Conservation (phyloP, 148 eudicot genomes). For the Silene conica region DNA sequence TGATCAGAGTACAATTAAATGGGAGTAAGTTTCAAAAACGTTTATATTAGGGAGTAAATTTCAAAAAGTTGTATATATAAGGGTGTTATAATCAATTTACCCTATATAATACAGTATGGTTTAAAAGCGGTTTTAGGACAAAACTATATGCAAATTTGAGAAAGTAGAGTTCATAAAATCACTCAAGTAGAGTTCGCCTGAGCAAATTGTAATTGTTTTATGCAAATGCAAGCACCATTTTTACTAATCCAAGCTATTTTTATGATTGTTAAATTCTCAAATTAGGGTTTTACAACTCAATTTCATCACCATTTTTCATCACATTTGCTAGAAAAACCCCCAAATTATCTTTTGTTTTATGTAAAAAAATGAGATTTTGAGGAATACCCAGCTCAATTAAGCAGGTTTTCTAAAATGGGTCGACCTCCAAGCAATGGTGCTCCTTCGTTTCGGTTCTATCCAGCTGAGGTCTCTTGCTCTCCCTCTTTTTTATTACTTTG, state of each 20-base stretch:
- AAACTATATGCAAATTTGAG: too few relatives aligned
- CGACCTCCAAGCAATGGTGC: conserved; percentile 80
- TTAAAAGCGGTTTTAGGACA: too few relatives aligned
- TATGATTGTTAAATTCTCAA: background rate
- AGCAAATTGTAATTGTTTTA: too few relatives aligned
- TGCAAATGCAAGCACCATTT: too few relatives aligned
- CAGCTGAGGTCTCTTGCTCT: conserved; percentile 43
- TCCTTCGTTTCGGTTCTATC: conserved; percentile 75
- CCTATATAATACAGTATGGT: too few relatives aligned
- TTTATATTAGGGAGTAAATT: too few relatives aligned
- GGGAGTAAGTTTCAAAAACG: too few relatives aligned
- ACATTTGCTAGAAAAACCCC: background rate
- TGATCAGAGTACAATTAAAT: too few relatives aligned
- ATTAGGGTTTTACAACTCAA: conserved; percentile 3
- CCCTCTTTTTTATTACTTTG: background rate
- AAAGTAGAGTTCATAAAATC: too few relatives aligned
- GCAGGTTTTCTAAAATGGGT: conserved; percentile 44
- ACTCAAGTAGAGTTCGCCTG: too few relatives aligned
- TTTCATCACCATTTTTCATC: background rate
- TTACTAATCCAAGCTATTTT: background rate
- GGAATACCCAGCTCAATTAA: background rate
- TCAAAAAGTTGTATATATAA: too few relatives aligned
- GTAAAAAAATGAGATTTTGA: conserved; percentile 7
- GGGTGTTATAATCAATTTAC: too few relatives aligned
- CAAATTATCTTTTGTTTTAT: background rate